Base-by-base conservation (phyloP, 2,329 filamentous ascomycete species). In the Ophiocordyceps sinensis region DNA sequence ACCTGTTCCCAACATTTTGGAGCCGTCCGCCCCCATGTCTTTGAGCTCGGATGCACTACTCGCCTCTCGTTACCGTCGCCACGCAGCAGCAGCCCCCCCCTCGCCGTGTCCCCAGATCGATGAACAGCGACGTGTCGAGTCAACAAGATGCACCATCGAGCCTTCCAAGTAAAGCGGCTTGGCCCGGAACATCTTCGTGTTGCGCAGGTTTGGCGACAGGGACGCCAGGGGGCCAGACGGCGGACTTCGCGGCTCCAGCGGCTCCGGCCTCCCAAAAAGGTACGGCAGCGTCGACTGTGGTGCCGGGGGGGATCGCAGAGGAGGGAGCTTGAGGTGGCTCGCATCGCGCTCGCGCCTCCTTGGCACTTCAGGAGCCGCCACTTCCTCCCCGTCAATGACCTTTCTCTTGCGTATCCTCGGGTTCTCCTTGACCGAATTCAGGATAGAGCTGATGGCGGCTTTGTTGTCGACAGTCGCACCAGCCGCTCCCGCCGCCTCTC, bases 391-490 rank as follows among this genome's bases (percentile, higher is more conserved):
- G 21, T 64, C 55, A 40, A 68, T 63, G 47, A 55, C 61, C 49
- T 70, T 71, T 13, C 63, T 62, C 50, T 67, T 71, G 44, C 69
- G 60, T 32, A 62, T 57, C 19, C 68, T 62, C 6, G 62, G 63
- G 32, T 68, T 65, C 10, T 58, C 57, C 50, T 75, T 75, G 43
- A 75, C 70, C 2, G 68, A 66, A 9, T 64, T 60, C 4, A 67
- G 54, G n/a, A 75, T 74, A 4, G 71, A 72, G 43, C 54, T 64
- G 36, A 46, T 44, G 28, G 38, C 36, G 11, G 42, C 28, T 29
- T 42, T 36, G 13, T 36, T 28, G 17, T 42, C 43, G 32, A 35
- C n/a, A 17, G 9, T 15, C 13, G 13, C 32, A 19, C 5, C 15
- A n/a, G 36, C 41, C 9, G 19, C 39, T 5, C 36, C 29, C 17